Evolutionary conservation across 768 basidiomycete species (phyloP).

Genomic region (Auricularia sp.): DNA sequence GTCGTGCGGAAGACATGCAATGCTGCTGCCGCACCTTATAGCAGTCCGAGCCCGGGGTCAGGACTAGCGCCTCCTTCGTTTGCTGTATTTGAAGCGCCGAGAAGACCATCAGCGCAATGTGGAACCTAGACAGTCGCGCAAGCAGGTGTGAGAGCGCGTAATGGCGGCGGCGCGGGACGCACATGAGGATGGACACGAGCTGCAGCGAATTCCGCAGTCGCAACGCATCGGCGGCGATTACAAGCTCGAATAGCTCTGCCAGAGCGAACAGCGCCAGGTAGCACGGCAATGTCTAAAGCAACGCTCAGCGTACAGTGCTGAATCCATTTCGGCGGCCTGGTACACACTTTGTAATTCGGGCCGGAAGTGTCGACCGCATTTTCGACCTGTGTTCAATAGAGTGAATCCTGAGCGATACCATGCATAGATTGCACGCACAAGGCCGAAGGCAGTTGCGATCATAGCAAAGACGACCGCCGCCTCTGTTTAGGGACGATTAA

Average conservation of each 20-base stretch:
- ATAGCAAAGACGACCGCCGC: slow-evolving; percentile 64
- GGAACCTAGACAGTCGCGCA: slow-evolving; percentile 33
- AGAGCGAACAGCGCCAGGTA: slow-evolving; percentile 77
- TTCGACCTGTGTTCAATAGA: not conserved
- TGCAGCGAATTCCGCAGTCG: slow-evolving; percentile 70
- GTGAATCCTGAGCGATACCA: not conserved
- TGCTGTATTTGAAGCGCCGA: slow-evolving; percentile 70
- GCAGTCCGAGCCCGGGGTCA: slow-evolving; percentile 6
- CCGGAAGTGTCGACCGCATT: slow-evolving; percentile 1
- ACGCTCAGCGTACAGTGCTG: slow-evolving; percentile 25
- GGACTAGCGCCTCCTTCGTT: slow-evolving; percentile 52
- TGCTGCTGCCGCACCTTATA: slow-evolving; percentile 24
- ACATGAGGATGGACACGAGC: slow-evolving; percentile 63
- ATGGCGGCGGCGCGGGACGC: slow-evolving; percentile 13
- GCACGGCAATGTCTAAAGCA: slow-evolving; percentile 60
- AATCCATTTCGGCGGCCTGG: slow-evolving; percentile 13
- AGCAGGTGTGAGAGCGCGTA: not conserved
- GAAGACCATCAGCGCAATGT: slow-evolving; percentile 61
- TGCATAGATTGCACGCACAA: slow-evolving; percentile 22
- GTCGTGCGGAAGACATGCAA: slow-evolving; percentile 29
- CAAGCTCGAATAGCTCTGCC: slow-evolving; percentile 73
- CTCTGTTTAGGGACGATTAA: slow-evolving; percentile 35
- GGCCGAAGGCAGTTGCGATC: slow-evolving; percentile 60
- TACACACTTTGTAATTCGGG: slow-evolving; percentile 6
- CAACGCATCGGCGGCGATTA: slow-evolving; percentile 78